Evolutionary conservation across 2,329 filamentous ascomycete species (phyloP), one percentile per base, ranked within the genome.

Genomic region (Talaromyces albobiverticillius): DNA sequence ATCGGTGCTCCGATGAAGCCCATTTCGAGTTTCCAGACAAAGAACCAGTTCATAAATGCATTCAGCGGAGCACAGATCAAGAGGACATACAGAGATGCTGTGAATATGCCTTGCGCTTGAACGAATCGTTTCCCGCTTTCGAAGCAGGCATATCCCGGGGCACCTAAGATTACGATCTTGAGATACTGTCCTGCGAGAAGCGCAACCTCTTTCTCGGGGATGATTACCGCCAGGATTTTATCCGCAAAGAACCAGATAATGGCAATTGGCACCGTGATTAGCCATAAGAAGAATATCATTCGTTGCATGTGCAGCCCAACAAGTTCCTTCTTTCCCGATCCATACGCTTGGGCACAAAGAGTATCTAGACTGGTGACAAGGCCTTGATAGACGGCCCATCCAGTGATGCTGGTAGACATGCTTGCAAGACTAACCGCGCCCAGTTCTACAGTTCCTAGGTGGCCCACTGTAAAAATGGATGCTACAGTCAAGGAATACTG

Each of bases 261-360:
- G 3, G 80, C 82, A 60, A 94, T 88, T 1, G 89, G 89, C 16
- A 90, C 78, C 1, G 84, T 87, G 59, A 91, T 80, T 2, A 79
- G 68, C 76, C 87, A 86, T 2, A 94, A 79, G 66, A 94, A 92
- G 66, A 79, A 87, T 1, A 89, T 77, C 89, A 93, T 93, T 54
- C 89, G 81, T 72, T 94, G 88, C 59, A 90, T 80, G 64, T 94
- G 89, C 52, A 94, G 70, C 1, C 89, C 93, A 55, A 97, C 93
- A 4, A 97, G 82, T 61, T 92, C 88, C 67, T 88, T 95, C 68
- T 88, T 88, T 0, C 93, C 93, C 0, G 89, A 95, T 2, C 94
- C 93, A 67, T 95, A 97, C 0, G 94, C 93, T 71, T 97, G 93
- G 0, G 93, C 84, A 69, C 93, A 96, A 2, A 97, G 83, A 0